Conservation (phyloP, 306 rosid species). For the Cucurbita pepo region DNA sequence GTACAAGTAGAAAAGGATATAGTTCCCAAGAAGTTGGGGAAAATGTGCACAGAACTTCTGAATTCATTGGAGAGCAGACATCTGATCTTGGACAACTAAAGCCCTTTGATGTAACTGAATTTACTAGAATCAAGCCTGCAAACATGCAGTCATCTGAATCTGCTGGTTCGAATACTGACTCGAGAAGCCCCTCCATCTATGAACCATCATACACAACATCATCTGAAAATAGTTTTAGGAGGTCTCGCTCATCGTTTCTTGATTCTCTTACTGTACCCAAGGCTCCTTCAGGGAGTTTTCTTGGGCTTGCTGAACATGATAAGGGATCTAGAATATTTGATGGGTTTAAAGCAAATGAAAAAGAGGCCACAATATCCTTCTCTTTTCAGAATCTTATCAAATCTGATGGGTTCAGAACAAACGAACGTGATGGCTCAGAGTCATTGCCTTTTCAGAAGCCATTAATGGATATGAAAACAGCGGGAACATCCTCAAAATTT, state of each 20-base stretch:
- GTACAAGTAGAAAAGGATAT: slow-evolving; percentile 5
- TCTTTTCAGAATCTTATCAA: slow-evolving; percentile 29
- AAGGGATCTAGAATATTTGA: slow-evolving; percentile 26
- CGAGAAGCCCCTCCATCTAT: slow-evolving; percentile 28
- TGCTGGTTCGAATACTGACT: slow-evolving; percentile 20
- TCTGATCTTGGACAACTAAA: slow-evolving; percentile 24
- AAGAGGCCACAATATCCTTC: slow-evolving; percentile 19
- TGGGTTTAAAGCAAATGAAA: slow-evolving; percentile 25
- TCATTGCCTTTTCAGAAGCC: slow-evolving; percentile 28
- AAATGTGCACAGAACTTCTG: slow-evolving; percentile 15
- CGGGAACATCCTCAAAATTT: slow-evolving; percentile 20
- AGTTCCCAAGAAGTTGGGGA: slow-evolving; percentile 26
- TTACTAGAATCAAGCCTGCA: slow-evolving; percentile 20
- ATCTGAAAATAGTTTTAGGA: slow-evolving; percentile 44
- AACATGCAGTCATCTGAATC: slow-evolving; percentile 28
- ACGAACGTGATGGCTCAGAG: slow-evolving; percentile 21
- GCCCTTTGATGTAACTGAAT: slow-evolving; percentile 17
- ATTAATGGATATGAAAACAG: slow-evolving; percentile 23
- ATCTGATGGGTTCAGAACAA: slow-evolving; percentile 25
- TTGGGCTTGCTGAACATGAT: slow-evolving; percentile 22
- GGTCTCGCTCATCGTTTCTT: slow-evolving; percentile 80
- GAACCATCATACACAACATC: slow-evolving; percentile 22
- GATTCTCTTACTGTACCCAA: slow-evolving; percentile 53
- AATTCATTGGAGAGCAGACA: slow-evolving; percentile 21
- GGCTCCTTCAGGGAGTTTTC: slow-evolving; percentile 39